Evolutionary conservation across 2,329 filamentous ascomycete species (phyloP).

Genomic region (Fusarium austroafricanum): DNA sequence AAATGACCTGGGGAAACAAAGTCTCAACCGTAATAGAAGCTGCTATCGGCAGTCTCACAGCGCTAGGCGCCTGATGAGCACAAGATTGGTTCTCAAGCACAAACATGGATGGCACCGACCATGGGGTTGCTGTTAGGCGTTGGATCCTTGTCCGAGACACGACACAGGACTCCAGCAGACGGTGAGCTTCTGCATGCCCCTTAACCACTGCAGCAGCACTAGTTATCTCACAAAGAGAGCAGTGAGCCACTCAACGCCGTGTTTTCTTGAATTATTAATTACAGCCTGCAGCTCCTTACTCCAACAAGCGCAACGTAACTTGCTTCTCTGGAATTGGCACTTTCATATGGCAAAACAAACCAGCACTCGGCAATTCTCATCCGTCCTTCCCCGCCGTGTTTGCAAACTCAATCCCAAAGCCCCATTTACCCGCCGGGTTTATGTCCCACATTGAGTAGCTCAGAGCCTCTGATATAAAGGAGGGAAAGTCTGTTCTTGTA

Average conservation of each 20-base stretch:
- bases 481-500: not conserved
- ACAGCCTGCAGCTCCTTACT: conserved; percentile 35
- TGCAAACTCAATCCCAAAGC: not conserved
- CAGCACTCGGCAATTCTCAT: conserved; percentile 9
- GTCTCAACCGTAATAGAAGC: conserved; percentile 2
- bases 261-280: conserved; percentile 39
- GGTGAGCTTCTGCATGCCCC: conserved; percentile 47
- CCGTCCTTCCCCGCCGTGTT: conserved; percentile 6
- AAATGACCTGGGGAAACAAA: conserved; percentile 2
- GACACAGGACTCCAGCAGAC: conserved; percentile 8
- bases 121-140: conserved; percentile 40
- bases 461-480: not conserved
- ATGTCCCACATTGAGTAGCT: conserved; percentile 22
- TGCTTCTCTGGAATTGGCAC: conserved; percentile 16
- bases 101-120: conserved; percentile 46
- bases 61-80: conserved; percentile 32
- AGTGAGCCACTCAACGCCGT: conserved; percentile 27
- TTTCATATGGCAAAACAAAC: not conserved
- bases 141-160: conserved; percentile 42
- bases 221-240: conserved; percentile 24
- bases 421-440: conserved; percentile 6
- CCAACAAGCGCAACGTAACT: conserved; percentile 4
- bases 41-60: conserved; percentile 40
- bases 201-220: conserved; percentile 44
- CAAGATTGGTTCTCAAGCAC: conserved; percentile 20